These are phyloP conservation scores for Candida broadrunensis DNA, from an alignment of 805 yeast species.

Conservation along the genomic window DNA sequence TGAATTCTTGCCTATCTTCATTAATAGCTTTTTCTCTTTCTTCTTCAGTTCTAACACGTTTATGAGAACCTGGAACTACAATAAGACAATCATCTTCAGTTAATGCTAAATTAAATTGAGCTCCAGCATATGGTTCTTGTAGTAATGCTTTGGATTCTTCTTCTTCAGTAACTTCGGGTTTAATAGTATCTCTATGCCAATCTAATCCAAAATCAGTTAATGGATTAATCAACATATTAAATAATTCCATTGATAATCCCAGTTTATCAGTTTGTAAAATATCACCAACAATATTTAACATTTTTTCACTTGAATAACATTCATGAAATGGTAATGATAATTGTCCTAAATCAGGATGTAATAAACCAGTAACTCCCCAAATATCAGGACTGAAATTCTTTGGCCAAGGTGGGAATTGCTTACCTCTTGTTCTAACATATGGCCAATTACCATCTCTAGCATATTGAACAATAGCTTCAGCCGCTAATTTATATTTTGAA, in stretches of 20 bases:
- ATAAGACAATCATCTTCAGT: slow-evolving; percentile 46
- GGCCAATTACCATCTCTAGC: slow-evolving; percentile 50
- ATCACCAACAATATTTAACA: slow-evolving; percentile 39
- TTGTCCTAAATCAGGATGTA: slow-evolving; percentile 44
- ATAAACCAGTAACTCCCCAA: slow-evolving; percentile 49
- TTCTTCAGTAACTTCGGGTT: slow-evolving; percentile 43
- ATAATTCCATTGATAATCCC: slow-evolving; percentile 44
- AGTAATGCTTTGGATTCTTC: slow-evolving; percentile 42
- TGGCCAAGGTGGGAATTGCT: slow-evolving; percentile 61
- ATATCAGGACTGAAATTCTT: slow-evolving; percentile 47
- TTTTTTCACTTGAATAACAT: slow-evolving; percentile 35
- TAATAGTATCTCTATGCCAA: slow-evolving; percentile 53
- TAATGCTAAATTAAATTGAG: slow-evolving; percentile 51
- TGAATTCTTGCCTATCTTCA: slow-evolving; percentile 29
- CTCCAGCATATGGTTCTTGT: slow-evolving; percentile 41
- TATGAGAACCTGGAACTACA: slow-evolving; percentile 48
- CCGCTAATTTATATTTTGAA: slow-evolving; percentile 28
- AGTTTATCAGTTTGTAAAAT: slow-evolving; percentile 37
- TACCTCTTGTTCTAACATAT: slow-evolving; percentile 47
- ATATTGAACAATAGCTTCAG: slow-evolving; percentile 33
- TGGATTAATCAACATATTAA: slow-evolving; percentile 53
- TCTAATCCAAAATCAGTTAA: slow-evolving; percentile 50
- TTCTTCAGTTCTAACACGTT: slow-evolving; percentile 40
- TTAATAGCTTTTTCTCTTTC: slow-evolving; percentile 40
- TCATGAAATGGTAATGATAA: slow-evolving; percentile 37